Evolutionary conservation across 441 rosid genomes (phyloP).

Genomic region (Mallotus japonicus): DNA sequence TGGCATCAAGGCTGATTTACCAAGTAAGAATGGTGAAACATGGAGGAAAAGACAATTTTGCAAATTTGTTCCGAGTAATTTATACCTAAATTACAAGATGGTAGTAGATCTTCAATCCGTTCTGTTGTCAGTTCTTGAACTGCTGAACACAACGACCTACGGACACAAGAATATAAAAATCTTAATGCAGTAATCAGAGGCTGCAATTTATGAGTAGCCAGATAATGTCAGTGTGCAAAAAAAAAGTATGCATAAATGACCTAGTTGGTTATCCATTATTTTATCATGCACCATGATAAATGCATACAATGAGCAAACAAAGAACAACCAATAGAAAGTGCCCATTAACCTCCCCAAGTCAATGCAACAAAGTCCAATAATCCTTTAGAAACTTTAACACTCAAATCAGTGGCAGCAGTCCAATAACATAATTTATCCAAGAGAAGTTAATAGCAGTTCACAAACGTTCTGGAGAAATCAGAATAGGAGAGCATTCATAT

Average conservation of each 20-base stretch:
- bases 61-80: conserved; percentile 16
- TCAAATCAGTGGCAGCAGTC: background rate
- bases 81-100: conserved; percentile 53
- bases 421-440: background rate
- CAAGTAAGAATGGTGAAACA: background rate
- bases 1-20: background rate
- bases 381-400: conserved; percentile 1
- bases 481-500: too few relatives aligned
- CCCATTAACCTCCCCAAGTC: background rate
- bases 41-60: conserved; percentile 6
- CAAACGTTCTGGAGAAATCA: too few relatives aligned
- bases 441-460: too few relatives aligned
- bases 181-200: conserved; percentile 1
- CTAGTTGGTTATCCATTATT: background rate
- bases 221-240: background rate
- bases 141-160: conserved; percentile 61
- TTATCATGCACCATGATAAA: background rate
- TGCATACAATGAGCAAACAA: background rate
- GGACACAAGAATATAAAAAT: conserved; percentile 20
- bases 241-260: too few relatives aligned
- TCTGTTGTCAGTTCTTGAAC: conserved; percentile 56
- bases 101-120: conserved; percentile 59
- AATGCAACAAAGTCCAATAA: background rate
- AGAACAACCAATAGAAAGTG: background rate
- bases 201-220: conserved; percentile 1